Conservation (phyloP, 495 filamentous ascomycete species). For the Tirmania nivea region DNA sequence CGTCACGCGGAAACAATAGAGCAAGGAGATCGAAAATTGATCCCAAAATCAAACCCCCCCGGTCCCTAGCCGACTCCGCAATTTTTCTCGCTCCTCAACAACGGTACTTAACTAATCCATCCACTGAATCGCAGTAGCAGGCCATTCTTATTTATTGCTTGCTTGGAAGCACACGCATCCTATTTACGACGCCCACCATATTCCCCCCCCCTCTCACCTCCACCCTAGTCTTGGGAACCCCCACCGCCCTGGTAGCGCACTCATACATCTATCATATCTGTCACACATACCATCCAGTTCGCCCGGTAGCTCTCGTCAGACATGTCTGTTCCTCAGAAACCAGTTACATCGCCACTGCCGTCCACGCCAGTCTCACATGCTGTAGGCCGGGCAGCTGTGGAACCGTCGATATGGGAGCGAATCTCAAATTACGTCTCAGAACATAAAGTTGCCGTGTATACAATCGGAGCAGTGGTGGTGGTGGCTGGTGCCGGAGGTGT, state of each 20-base stretch:
- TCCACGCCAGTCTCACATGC: not conserved
- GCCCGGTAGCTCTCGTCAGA: not conserved
- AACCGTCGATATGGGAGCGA: conserved; percentile 55
- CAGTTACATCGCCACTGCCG: not conserved
- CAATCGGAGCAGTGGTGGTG: conserved; percentile 81
- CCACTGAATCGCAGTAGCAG: too few relatives aligned
- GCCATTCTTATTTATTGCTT: too few relatives aligned
- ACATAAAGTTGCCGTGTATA: conserved; percentile 86
- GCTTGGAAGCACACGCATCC: not conserved
- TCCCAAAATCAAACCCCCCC: not conserved
- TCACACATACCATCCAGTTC: too few relatives aligned
- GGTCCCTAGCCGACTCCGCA: not conserved
- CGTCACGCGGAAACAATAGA: too few relatives aligned
- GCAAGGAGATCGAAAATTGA: too few relatives aligned
- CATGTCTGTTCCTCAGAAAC: not conserved
- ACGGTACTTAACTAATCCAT: too few relatives aligned
- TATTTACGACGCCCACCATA: not conserved
- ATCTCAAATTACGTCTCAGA: conserved; percentile 83
- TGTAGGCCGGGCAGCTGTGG: not conserved
- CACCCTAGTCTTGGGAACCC: not conserved
- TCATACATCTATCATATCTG: not conserved
- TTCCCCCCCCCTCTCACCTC: not conserved
- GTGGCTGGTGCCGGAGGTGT: conserved; percentile 73
- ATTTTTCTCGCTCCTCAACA: not conserved
- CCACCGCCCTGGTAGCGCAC: not conserved